Base-by-base conservation (phyloP, 768 basidiomycete genomes). In the Heimioporus sp. region DNA sequence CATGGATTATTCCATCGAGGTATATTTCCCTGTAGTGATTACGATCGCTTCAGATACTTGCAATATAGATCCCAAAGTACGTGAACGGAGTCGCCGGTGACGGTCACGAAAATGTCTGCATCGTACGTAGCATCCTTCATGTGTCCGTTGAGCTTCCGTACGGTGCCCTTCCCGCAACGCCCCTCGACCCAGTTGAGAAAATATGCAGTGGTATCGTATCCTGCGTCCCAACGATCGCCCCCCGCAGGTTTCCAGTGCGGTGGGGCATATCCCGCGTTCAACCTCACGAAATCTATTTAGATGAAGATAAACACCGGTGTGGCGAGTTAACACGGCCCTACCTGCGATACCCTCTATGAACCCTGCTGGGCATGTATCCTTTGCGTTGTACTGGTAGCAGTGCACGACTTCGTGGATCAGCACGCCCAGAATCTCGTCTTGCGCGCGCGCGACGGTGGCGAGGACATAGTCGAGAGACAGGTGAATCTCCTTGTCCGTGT, bases 331-430 rank as follows among this genome's bases (percentile, higher is more conserved):
- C 28, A n/a, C 15, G n/a, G 11, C 54, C 73, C 39, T 52, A 86
- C 88, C 88, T 65, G 89, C 90, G 24, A 92, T 76, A 17, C 90
- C 90, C 62, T 92, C 90, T 55, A 89, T 81, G 43, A 92, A 70
- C 2, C 90, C 90, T 2, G 80, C 78, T 0, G 87, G 86, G 57
- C 80, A 84, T 39, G 76, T 79, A 21, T 74, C 82, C 20, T 71
- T 62, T 2, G 77, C 86, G 58, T 87, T 76, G 67, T 82, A 80
- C 62, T 91, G 90, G 64, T 77, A 91, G 61, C 86, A 90, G 56
- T 92, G 90, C 7, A 89, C 88, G 62, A 86, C 77, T 68, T 92
- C 87, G 63, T 88, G 89, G 34, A 78, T 72, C 4, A 92, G 72
- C 4, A 90, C 87, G 5, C 89, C 90, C 38, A 71, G 56, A 44